Evolutionary conservation across 2,329 filamentous ascomycete species (phyloP), one percentile per base, ranked within the genome.

Genomic region (Nectriaceae sp.): DNA sequence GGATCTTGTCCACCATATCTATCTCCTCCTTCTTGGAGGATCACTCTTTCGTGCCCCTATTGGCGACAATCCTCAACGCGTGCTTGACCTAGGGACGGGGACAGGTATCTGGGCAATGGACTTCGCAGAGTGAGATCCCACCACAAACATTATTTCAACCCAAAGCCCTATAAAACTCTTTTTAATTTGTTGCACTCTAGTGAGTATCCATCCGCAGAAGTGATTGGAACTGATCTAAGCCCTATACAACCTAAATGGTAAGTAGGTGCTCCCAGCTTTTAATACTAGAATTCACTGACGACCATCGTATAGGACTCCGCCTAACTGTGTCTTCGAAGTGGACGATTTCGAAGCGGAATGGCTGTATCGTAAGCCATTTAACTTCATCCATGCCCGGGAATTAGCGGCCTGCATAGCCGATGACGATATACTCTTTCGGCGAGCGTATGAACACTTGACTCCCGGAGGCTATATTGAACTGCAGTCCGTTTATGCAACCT

Each of bases 201-300:
- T 20, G 54, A 57, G 4, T 20, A 55, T 4, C 43, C 54, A 13
- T 57, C 54, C 1, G 44, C 51, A 11, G 54, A 55, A 18, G 54
- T 57, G 8, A 37, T 57, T 11, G 54, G 54, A 4, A 57, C 54
- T 20, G 54, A 57, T 20, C 33, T 57, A 2, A 57, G 54, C 11
- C 54, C 54, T 4, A 57, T 57, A 0, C 54, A 57, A 11, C 54
- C 54, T 24, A 48, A 50, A 21, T 57, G 54, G 54, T 57, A 35
- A 10, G 33, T 15, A 5, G n/a, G 11, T 36, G 8, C 15, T 31
- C 15, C 26, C 10, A 8, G 26, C 26, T 31, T 10, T 31, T 31
- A 8, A 10, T 8, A 31, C 26, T 10, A 8, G 10, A 31, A 15
- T 31, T 8, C 8, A 31, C 26, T 31, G 15, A 31, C 15, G 8